A percentile compares a stretch with the other conserved stretches of the same genome.
Evolutionary conservation across 768 basidiomycete species (phyloP).

Genomic region (Panellus pusillus): DNA sequence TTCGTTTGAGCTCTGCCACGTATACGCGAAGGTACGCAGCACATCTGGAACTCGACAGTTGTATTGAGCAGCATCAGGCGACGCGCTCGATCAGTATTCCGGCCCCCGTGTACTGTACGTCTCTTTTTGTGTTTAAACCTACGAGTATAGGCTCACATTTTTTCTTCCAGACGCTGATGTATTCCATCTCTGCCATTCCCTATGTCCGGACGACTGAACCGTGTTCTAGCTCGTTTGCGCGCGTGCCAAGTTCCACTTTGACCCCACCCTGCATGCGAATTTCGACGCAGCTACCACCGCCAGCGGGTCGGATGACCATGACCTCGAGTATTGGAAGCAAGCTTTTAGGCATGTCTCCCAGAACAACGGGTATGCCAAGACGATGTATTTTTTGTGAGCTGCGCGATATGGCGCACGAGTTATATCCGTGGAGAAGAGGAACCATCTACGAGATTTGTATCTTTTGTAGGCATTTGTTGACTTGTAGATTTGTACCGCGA

Average conservation of each 20-base stretch:
- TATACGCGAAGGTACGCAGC: slow-evolving; percentile 39
- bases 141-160: neutral
- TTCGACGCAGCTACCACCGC: slow-evolving; percentile 4
- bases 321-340: neutral
- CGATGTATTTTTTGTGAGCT: too few species aligned
- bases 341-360: too few species aligned
- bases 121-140: neutral
- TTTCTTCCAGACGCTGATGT: slow-evolving; percentile 13
- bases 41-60: too few species aligned
- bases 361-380: too few species aligned
- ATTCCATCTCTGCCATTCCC: neutral
- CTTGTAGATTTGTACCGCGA: too few species aligned
- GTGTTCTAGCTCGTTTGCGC: slow-evolving; percentile 21
- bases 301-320: slow-evolving; percentile 7
- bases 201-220: neutral
- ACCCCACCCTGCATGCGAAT: neutral
- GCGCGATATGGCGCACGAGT: too few species aligned
- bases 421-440: too few species aligned
- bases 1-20: slow-evolving; percentile 50
- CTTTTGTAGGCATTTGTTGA: too few species aligned
- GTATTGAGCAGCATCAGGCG: slow-evolving; percentile 22
- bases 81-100: slow-evolving; percentile 61
- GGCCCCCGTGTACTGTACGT: slow-evolving; percentile 61
- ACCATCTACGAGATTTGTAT: too few species aligned
- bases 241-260: slow-evolving; percentile 17